These are phyloP conservation scores for Saussurea involucrata DNA, from an alignment of 129 eudicot genomes.

Conservation along the genomic window DNA sequence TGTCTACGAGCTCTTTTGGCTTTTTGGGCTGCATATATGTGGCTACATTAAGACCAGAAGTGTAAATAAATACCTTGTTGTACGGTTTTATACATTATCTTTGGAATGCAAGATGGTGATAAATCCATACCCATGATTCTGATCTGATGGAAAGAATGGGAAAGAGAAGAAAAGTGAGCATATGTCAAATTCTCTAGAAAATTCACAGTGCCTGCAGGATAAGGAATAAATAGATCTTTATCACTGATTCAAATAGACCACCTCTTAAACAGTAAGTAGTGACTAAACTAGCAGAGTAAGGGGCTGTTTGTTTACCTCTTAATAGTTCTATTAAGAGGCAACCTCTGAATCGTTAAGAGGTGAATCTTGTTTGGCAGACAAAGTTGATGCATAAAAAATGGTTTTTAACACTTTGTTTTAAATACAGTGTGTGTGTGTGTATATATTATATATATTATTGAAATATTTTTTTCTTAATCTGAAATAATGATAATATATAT, in stretches of 20 bases:
- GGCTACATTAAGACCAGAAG: constrained; percentile 6
- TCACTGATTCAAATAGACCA: not conserved
- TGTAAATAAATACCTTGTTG: constrained; percentile 13
- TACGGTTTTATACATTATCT: constrained; percentile 23
- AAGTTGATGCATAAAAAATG: too few relatives aligned
- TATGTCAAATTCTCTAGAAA: constrained; percentile 6
- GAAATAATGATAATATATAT: not conserved
- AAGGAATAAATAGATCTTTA: not conserved
- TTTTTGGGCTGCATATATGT: constrained; percentile 8
- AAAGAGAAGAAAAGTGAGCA: constrained; percentile 19
- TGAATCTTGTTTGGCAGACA: too few relatives aligned
- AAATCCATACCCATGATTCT: constrained; percentile 20
- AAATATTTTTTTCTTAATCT: too few relatives aligned
- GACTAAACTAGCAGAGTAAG: too few relatives aligned
- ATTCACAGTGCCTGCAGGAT: constrained; percentile 12
- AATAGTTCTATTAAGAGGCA: too few relatives aligned
- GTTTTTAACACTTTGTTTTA: too few relatives aligned
- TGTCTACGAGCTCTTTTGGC: constrained; percentile 1
- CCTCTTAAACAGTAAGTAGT: constrained; percentile 6
- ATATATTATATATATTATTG: too few relatives aligned
- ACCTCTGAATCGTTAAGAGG: too few relatives aligned
- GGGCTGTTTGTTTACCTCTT: too few relatives aligned
- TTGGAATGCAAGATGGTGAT: constrained; percentile 7
- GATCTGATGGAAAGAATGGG: constrained; percentile 6
- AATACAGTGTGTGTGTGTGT: too few relatives aligned